These are phyloP conservation scores for Tylopilus plumbeoviolaceoides DNA, from an alignment of 768 basidiomycete species.

Conservation along the genomic window DNA sequence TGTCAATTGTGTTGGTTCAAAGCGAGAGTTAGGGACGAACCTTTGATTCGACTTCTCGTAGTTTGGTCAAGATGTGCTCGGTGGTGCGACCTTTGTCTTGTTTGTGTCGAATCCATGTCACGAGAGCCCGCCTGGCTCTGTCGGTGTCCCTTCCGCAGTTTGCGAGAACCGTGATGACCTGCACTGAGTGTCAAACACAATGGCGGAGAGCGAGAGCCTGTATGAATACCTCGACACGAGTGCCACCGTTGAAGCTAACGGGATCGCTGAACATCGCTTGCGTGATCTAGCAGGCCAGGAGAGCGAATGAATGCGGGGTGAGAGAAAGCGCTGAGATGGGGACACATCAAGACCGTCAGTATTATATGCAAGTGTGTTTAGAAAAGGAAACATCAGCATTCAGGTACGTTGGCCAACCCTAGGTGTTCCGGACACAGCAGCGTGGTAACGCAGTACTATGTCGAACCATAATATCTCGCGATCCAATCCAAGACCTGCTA, in stretches of 20 bases:
- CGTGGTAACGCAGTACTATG: slow-evolving; percentile 7
- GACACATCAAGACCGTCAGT: background rate
- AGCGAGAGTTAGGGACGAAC: slow-evolving; percentile 3
- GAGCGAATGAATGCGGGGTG: background rate
- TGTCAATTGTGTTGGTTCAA: background rate
- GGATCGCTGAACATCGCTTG: slow-evolving; percentile 21
- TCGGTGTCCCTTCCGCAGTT: slow-evolving; percentile 30
- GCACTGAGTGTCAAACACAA: background rate
- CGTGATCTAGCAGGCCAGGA: background rate
- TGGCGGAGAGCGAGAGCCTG: background rate
- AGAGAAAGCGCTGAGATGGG: slow-evolving; percentile 1
- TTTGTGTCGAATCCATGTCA: slow-evolving; percentile 29
- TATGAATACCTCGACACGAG: slow-evolving; percentile 26
- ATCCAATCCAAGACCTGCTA: slow-evolving; percentile 9
- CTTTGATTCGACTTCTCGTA: slow-evolving; percentile 29
- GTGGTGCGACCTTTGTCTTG: slow-evolving; percentile 28
- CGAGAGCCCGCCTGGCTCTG: slow-evolving; percentile 25
- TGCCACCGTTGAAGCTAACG: slow-evolving; percentile 27
- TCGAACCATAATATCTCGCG: background rate
- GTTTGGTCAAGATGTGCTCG: slow-evolving; percentile 28
- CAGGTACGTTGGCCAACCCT: slow-evolving; percentile 14
- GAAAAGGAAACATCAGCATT: slow-evolving; percentile 12
- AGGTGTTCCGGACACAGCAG: slow-evolving; percentile 13
- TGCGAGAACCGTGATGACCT: slow-evolving; percentile 32
- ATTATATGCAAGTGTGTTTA: slow-evolving; percentile 11